These are phyloP conservation scores for Solanum appendiculatum DNA, from an alignment of 257 asterid species.

Conservation along the genomic window DNA sequence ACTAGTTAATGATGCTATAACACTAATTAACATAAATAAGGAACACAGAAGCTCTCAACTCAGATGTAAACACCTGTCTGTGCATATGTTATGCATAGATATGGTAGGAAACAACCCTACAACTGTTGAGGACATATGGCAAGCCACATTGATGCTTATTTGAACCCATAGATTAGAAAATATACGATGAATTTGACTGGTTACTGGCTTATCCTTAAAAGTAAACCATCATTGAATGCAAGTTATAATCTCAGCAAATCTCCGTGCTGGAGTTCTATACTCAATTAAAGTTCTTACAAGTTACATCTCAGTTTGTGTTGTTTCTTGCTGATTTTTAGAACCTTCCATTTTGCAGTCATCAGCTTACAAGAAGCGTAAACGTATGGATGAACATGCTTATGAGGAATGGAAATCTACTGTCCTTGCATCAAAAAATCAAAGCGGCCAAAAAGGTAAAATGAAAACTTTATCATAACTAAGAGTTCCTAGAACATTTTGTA, in stretches of 20 bases:
- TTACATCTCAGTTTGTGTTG: not conserved
- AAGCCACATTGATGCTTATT: not conserved
- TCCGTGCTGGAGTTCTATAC: not conserved
- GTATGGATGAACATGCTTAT: conserved; percentile 36
- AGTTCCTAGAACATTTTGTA: not conserved
- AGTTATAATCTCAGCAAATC: not conserved
- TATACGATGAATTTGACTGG: not conserved
- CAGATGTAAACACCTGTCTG: not conserved
- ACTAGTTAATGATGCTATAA: not conserved
- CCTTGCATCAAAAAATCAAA: conserved; percentile 37
- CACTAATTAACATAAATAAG: not conserved
- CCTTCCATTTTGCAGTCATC: conserved; percentile 43
- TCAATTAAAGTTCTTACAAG: not conserved
- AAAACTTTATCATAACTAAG: not conserved
- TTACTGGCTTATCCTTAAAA: not conserved
- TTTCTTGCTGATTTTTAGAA: not conserved
- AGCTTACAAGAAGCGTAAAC: conserved; percentile 67
- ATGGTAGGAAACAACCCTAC: not conserved
- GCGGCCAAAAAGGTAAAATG: conserved; percentile 37
- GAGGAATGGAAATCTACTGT: conserved; percentile 77
- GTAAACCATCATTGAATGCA: not conserved
- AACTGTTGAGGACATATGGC: not conserved
- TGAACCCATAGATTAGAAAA: not conserved
- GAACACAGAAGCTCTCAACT: not conserved
- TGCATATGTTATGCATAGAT: not conserved